These are phyloP conservation scores for Russula emetica DNA, from an alignment of 768 basidiomycete species.

Conservation along the genomic window DNA sequence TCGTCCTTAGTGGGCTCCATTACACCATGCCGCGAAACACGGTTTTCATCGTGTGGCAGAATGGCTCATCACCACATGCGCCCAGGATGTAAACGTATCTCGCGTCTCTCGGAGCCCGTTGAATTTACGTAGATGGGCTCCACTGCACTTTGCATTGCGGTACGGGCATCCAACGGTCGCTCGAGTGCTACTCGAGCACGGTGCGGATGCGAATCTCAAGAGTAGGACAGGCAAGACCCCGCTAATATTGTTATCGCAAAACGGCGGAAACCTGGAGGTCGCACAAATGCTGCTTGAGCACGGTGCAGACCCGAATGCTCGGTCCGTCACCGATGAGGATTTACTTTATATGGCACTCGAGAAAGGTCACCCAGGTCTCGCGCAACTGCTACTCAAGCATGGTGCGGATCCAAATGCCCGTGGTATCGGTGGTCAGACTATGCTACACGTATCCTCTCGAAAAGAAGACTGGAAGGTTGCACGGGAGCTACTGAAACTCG, in stretches of 20 bases:
- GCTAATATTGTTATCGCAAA: no score
- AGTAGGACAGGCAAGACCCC: fast-evolving
- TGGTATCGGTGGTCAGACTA: neutral
- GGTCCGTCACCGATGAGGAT: neutral
- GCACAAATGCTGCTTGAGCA: neutral
- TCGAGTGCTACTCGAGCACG: neutral
- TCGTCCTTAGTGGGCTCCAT: neutral
- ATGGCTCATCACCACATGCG: neutral
- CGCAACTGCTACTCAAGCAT: neutral
- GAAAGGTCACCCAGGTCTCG: neutral
- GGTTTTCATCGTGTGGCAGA: neutral
- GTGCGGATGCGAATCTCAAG: neutral
- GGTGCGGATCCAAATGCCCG: neutral
- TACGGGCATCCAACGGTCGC: neutral
- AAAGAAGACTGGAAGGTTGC: neutral
- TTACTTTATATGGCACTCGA: neutral
- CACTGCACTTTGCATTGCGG: neutral
- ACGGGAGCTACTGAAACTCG: neutral
- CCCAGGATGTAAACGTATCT: no score
- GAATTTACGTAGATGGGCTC: neutral
- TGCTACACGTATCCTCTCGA: neutral
- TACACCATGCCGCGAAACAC: neutral
- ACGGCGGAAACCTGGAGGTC: neutral
- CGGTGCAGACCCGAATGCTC: neutral
- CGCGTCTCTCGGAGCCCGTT: no score